Evolutionary conservation across 2,329 filamentous ascomycete genomes (phyloP).

Genomic region (Aspergillus jensenii): DNA sequence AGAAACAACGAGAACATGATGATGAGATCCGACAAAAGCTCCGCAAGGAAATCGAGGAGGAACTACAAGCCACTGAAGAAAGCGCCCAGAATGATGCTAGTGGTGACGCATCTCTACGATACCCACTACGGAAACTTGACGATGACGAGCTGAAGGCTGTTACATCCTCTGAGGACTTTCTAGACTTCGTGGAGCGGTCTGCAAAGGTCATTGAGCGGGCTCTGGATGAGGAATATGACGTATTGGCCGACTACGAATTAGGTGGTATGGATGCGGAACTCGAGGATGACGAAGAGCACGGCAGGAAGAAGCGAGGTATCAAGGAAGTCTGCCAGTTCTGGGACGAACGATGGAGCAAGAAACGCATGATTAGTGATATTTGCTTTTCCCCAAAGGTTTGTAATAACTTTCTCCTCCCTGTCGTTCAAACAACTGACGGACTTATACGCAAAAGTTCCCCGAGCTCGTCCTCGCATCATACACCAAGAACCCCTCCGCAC

Average conservation of each 20-base stretch:
- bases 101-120: constrained; percentile 53
- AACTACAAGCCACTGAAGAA: constrained; percentile 70
- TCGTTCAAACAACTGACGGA: neutral
- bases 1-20: constrained; percentile 76
- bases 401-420: neutral
- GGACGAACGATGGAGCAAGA: constrained; percentile 94
- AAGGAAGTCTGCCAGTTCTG: constrained; percentile 92
- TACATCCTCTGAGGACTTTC: constrained; percentile 86
- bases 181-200: constrained; percentile 91
- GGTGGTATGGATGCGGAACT: constrained; percentile 69
- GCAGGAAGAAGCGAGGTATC: constrained; percentile 45
- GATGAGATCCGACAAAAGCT: constrained; percentile 86
- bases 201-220: constrained; percentile 97
- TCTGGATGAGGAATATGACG: constrained; percentile 92
- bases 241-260: constrained; percentile 89
- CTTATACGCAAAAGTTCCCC: constrained; percentile 58
- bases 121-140: constrained; percentile 76
- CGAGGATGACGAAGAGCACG: constrained; percentile 71
- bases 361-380: constrained; percentile 93
- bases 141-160: constrained; percentile 86
- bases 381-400: constrained; percentile 86
- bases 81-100: constrained; percentile 35
- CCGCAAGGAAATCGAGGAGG: constrained; percentile 87
- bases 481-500: constrained; percentile 94
- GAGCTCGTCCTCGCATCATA: constrained; percentile 93